Base-by-base conservation (phyloP, 2,329 filamentous ascomycete species). In the Rutstroemia sydowiana region DNA sequence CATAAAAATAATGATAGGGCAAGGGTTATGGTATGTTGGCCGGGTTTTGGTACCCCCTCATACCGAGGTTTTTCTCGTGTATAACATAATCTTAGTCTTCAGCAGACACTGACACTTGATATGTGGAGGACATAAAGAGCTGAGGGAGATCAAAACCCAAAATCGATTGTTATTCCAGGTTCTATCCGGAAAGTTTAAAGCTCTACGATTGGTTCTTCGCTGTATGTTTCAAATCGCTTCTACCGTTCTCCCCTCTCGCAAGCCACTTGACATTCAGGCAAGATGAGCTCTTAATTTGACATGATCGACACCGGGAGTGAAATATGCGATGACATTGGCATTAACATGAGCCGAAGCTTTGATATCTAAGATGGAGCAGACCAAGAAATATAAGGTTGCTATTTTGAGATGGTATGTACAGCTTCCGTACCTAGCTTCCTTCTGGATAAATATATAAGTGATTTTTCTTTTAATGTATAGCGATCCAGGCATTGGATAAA, bases 241-340 rank as follows among this genome's bases (percentile, higher is more conserved):
- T 37, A 46, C 41, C 21, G 41, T 45, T n/a, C 9, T n/a, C 37
- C 26, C 18, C 31, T 45, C 31, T 47, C 45, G 42, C 48, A 45
- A 51, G 41, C 48, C 41, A 51, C 10, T 14, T 26, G 32, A 39
- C 32, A 41, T 45, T 51, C 40, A 39, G 42, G 48, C 32, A 51
- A 45, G 37, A n/a, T 51, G 31, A 18, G 42, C 42, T 51, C n/a
- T 14, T 44, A 31, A 30, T 14, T 8, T 46, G 42, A 28, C 34
- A 46, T 51, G 48, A 51, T 51, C 48, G 48, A 51, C 48, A 45
- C 48, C 48, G 48, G 48, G 42, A 51, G 48, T 39, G 14, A 34
- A 34, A 26, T 26, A 34, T 13, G 4, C 32, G 39, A 42, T 42
- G 28, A 31, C 26, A 44, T 18, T 40, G 48, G 45, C 48, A 51